Percentiles rank a stretch among this genome's conserved stretches.
phyloP scores from a whole-genome alignment of 108 stramenopile species.

The Discostella stelligeroides region DNA sequence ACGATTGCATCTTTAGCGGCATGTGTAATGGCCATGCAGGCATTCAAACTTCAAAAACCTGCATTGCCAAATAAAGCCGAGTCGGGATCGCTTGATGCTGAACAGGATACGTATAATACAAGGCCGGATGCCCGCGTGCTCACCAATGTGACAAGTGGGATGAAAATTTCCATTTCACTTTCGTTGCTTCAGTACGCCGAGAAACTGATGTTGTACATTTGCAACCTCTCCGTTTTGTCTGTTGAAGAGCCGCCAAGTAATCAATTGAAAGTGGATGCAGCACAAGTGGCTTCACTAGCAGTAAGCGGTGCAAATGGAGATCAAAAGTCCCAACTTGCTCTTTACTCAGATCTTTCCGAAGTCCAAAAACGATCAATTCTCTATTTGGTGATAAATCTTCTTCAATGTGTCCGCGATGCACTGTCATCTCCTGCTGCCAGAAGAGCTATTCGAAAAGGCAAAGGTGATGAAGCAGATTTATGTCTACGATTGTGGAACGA shows the following conservation, averaged over 20 bases:
- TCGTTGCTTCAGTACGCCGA: conserved; percentile 49
- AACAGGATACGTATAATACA: conserved; percentile 2
- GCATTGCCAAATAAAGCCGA: conserved; percentile 1
- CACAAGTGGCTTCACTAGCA: conserved; percentile 28
- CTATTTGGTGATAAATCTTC: conserved; percentile 28
- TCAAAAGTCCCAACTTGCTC: conserved; percentile 2
- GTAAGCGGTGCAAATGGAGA: conserved; percentile 21
- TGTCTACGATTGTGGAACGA: conserved; percentile 77
- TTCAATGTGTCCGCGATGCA: conserved; percentile 47
- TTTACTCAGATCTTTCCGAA: conserved; percentile 29
- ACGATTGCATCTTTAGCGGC: conserved; percentile 53
- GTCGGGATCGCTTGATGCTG: not conserved
- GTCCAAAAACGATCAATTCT: conserved; percentile 46
- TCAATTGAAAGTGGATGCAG: conserved; percentile 24
- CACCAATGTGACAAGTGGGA: conserved; percentile 28
- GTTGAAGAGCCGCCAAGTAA: conserved; percentile 2
- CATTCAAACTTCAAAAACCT: conserved; percentile 31
- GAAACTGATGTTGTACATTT: conserved; percentile 44
- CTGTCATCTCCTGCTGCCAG: conserved; percentile 36
- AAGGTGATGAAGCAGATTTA: conserved; percentile 46
- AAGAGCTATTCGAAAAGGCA: conserved; percentile 48
- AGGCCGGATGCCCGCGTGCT: conserved; percentile 31
- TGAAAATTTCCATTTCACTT: conserved; percentile 39
- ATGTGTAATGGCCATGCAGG: conserved; percentile 39
- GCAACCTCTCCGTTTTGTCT: conserved; percentile 19